Base-by-base conservation (phyloP, 2,329 filamentous ascomycete species). In the Huntiella abstrusa region DNA sequence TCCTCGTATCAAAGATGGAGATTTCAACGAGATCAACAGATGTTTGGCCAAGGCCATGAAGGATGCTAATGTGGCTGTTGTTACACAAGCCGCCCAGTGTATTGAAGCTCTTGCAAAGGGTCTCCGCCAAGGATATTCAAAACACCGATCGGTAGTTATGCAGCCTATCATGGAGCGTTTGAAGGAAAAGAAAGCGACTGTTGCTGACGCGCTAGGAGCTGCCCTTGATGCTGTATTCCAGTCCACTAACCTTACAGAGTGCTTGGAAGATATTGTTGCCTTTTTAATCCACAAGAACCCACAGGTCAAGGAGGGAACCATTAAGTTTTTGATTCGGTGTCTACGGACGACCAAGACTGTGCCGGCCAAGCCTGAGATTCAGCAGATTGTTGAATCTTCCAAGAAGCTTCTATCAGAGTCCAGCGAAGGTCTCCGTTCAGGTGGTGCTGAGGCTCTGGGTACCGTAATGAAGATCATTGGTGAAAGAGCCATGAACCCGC, bases 401-500 rank as follows among this genome's bases (percentile, higher is more conserved):
- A 95, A 88, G 57, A 96, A 94, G 61, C 67, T 96, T 5, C 69
- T 98, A 12, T 80, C 87, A 0, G 91, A 98, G 59, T 88, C 84
- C 0, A 87, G 79, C 54, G 87, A 92, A 55, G 79, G 73, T 3
- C 75, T 93, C 49, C 77, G 91, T 62, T 80, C 88, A 42, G 86
- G 85, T 28, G 91, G 87, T 59, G 87, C 87, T 11, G 91, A 98
- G 60, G 78, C 91, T 33, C 67, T 98, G 3, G 91, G 92, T 52
- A 94, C 87, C 0, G 62, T 98, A 43, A 96, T 95, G 91, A 98
- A 96, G 65, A 96, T 98, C 47, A 83, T 96, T 65, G 88, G 91
- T 37, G 92, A 98, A 61, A 77, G 91, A 48, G 83, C 83, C 45
- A 98, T 98, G 91, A 85, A 82, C 38, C 81, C 84, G 6, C 83